Base-by-base conservation (phyloP, 352 stramenopile genomes). In the Phytophthora pini region DNA sequence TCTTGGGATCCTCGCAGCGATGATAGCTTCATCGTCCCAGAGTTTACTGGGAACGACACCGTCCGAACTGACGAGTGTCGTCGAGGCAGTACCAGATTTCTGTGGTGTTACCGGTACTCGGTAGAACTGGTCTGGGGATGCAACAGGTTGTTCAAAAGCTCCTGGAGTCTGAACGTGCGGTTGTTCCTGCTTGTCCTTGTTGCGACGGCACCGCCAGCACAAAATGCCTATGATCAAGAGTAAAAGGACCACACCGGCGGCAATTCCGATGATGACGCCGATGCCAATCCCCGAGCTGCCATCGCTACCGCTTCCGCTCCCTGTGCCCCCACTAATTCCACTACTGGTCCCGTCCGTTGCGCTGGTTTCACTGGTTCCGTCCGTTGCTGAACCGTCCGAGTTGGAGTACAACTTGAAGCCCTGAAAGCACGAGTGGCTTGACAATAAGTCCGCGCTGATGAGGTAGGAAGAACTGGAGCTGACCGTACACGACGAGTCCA, bases 11-110 rank as follows among this genome's bases (percentile, higher is more conserved):
- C 58, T 43, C 5, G 56, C 62, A 1, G 73, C 69, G 20, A 82
- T 40, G 45, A 84, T 75, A 15, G 65, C 65, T 53, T 72, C 50
- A 17, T 83, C 68, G 17, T 82, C 70, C 59, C 69, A 78, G 15
- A 71, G 53, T 39, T 70, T 61, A 43, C 50, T 71, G 0, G n/a
- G 29, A 6, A 39, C 20, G 1, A 11, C 34, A 1, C 65, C 58
- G n/a, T 72, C 65, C 9, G 59, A 61, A 36, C 65, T 72, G 9
- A 15, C 47, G 9, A 72, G 51, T 12, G 53, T 62, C 15, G 64
- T 72, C 4, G 64, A 72, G 5, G 53, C 64, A 24, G 64, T 72
- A 3, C 55, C 56, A 4, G 41, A 56, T 26, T 55, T 51, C 41
- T 71, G 58, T 15, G 63, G 63, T 4, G 63, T 63, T 27, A 59